Evolutionary conservation across 2,329 filamentous ascomycete species (phyloP).

Genomic region (Akanthomyces uredinophilus): DNA sequence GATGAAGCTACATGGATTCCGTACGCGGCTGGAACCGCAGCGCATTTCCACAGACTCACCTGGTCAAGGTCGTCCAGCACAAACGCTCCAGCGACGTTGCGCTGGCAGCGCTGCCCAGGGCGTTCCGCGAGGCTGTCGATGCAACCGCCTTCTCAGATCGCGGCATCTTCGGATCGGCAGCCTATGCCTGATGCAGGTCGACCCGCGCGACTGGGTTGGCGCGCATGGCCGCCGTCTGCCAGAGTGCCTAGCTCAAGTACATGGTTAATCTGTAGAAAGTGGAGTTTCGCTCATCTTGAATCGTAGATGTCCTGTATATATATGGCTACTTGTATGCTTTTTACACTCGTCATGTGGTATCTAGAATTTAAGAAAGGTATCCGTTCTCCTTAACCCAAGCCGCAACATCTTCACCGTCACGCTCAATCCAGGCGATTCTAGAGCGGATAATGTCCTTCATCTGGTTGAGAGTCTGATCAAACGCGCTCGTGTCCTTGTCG

Average conservation of each 20-base stretch:
- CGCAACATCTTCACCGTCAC: conserved; percentile 68
- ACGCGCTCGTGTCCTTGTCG: conserved; percentile 75
- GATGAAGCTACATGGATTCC: not conserved
- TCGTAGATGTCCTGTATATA: not conserved
- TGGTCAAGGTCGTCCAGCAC: conserved; percentile 2
- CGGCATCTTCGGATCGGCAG: conserved; percentile 18
- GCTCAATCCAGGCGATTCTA: conserved; percentile 75
- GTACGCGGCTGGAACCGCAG: conserved; percentile 15
- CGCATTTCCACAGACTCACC: not conserved
- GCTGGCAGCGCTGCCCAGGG: not conserved
- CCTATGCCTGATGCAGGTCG: conserved; percentile 18
- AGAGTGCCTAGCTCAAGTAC: not conserved
- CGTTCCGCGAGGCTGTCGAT: conserved; percentile 15
- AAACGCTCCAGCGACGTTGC: not conserved
- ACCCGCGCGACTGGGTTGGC: conserved; percentile 13
- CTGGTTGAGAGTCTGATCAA: conserved; percentile 84
- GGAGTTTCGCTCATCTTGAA: not conserved
- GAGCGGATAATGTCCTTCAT: conserved; percentile 78
- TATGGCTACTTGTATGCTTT: not conserved
- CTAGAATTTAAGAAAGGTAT: conserved; percentile 21
- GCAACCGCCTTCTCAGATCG: conserved; percentile 13
- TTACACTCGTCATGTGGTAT: not conserved
- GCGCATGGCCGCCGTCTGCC: conserved; percentile 15
- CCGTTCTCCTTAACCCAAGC: conserved; percentile 43
- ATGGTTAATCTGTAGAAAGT: no score